phyloP scores from a whole-genome alignment of 352 stramenopile species.

The Phytophthora brassicae region DNA sequence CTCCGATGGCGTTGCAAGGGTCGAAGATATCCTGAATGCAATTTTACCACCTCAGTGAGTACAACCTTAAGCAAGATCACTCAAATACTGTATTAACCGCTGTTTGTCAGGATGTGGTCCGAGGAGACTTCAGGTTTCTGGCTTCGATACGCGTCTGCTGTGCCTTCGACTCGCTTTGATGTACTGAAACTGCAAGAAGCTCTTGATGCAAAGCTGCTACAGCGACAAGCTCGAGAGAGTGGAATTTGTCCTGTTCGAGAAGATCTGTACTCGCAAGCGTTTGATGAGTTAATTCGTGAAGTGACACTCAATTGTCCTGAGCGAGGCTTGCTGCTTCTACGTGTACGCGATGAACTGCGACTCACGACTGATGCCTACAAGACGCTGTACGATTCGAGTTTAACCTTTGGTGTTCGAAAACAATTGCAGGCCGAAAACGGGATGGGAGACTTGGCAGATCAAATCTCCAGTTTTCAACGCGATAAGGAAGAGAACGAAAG shows the following conservation, averaged over 20 bases:
- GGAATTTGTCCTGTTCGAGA: conserved; percentile 94
- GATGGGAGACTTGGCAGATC: conserved; percentile 84
- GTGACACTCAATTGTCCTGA: conserved; percentile 92
- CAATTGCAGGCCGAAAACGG: conserved; percentile 93
- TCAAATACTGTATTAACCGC: conserved; percentile 6
- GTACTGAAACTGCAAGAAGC: conserved; percentile 91
- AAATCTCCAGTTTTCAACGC: conserved; percentile 47
- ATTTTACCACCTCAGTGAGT: conserved; percentile 74
- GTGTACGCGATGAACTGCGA: conserved; percentile 92
- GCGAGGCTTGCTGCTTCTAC: conserved; percentile 88
- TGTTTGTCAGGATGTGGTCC: conserved; percentile 62
- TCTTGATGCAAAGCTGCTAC: conserved; percentile 88
- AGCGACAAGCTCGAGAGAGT: conserved; percentile 90
- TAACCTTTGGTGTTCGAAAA: conserved; percentile 94
- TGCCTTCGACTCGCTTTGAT: conserved; percentile 91
- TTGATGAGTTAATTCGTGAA: conserved; percentile 93
- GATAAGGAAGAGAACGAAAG: conserved; percentile 77
- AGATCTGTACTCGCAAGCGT: conserved; percentile 92
- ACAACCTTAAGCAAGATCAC: too few relatives aligned
- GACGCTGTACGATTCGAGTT: conserved; percentile 92
- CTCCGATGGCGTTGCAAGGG: conserved; percentile 51
- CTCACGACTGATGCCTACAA: conserved; percentile 96
- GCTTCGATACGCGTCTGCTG: conserved; percentile 91
- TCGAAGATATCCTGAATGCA: conserved; percentile 80
- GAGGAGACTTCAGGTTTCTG: conserved; percentile 84